Percentiles rank a stretch among this genome's conserved stretches.
These are phyloP conservation scores for Leptographium lundbergii DNA, from an alignment of 2,329 filamentous ascomycete species.

Conservation along the genomic window DNA sequence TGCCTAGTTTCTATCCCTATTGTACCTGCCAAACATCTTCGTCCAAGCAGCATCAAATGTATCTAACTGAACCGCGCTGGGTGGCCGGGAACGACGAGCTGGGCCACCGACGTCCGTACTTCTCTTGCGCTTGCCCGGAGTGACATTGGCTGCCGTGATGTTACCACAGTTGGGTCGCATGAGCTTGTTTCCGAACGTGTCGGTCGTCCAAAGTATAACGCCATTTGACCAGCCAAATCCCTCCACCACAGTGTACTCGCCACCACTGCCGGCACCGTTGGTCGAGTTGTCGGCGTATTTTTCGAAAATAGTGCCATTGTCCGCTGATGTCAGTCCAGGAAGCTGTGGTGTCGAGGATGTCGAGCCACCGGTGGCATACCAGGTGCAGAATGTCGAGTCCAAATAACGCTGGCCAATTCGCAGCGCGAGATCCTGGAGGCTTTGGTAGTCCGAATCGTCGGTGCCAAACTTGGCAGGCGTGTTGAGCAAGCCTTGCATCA, in stretches of 20 bases:
- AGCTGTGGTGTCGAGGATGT: slow-evolving; percentile 40
- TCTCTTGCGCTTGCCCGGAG: slow-evolving; percentile 18
- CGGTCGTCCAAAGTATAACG: slow-evolving; percentile 52
- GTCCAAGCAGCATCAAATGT: slow-evolving; percentile 32
- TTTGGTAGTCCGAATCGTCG: slow-evolving; percentile 39
- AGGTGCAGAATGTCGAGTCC: slow-evolving; percentile 57
- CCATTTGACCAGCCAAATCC: slow-evolving; percentile 63
- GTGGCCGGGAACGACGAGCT: slow-evolving; percentile 1
- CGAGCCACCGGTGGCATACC: slow-evolving; percentile 53
- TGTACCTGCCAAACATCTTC: slow-evolving; percentile 30
- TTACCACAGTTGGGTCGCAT: slow-evolving; percentile 42
- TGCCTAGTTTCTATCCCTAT: background rate
- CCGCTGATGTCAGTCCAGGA: slow-evolving; percentile 26
- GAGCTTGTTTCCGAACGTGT: slow-evolving; percentile 45
- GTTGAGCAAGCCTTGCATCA: slow-evolving; percentile 49
- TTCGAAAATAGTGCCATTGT: slow-evolving; percentile 54
- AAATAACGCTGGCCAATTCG: slow-evolving; percentile 51
- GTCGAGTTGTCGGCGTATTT: slow-evolving; percentile 51
- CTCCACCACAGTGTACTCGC: slow-evolving; percentile 57
- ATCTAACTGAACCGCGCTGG: slow-evolving; percentile 33
- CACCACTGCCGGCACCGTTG: slow-evolving; percentile 49
- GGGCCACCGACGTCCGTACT: background rate
- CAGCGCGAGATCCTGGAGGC: slow-evolving; percentile 42
- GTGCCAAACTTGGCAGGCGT: slow-evolving; percentile 42
- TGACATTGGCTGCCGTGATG: slow-evolving; percentile 27